phyloP scores from a whole-genome alignment of 1,284 basidiomycete species.

The Puccinia sorghi region DNA sequence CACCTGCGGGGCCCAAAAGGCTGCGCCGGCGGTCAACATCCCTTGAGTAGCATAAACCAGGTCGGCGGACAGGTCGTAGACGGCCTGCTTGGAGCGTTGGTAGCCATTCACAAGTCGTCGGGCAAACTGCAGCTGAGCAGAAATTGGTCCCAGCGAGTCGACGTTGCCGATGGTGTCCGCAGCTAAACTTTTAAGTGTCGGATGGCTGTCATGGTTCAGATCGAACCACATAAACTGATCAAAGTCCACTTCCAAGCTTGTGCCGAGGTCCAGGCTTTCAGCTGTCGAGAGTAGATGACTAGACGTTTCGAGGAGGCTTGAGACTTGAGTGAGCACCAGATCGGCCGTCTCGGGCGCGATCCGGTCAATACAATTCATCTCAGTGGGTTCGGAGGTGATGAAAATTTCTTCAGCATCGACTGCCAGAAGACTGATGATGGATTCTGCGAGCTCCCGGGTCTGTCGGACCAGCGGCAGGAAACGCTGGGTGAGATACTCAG shows the following conservation, averaged over 20 bases:
- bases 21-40: background rate
- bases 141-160: background rate
- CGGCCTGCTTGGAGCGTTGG: slow-evolving; percentile 22
- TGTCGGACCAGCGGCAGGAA: slow-evolving; percentile 24
- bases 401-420: slow-evolving; percentile 21
- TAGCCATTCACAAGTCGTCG: slow-evolving; percentile 34
- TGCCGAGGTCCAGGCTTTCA: slow-evolving; percentile 15
- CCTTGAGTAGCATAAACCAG: slow-evolving; percentile 33
- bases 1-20: background rate
- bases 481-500: slow-evolving; percentile 12
- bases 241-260: slow-evolving; percentile 32
- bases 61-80: slow-evolving; percentile 34
- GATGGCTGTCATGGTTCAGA: background rate
- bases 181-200: background rate
- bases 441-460: slow-evolving; percentile 10
- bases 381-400: slow-evolving; percentile 18
- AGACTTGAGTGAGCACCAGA: slow-evolving; percentile 10
- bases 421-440: slow-evolving; percentile 9
- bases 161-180: background rate
- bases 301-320: slow-evolving; percentile 13
- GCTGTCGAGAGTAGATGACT: slow-evolving; percentile 17
- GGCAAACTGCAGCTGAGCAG: slow-evolving; percentile 19
- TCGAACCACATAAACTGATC: slow-evolving; percentile 43
- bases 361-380: background rate
- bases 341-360: slow-evolving; percentile 7